Conservation (phyloP, 805 yeast species). For the Candida parachauliodes region DNA sequence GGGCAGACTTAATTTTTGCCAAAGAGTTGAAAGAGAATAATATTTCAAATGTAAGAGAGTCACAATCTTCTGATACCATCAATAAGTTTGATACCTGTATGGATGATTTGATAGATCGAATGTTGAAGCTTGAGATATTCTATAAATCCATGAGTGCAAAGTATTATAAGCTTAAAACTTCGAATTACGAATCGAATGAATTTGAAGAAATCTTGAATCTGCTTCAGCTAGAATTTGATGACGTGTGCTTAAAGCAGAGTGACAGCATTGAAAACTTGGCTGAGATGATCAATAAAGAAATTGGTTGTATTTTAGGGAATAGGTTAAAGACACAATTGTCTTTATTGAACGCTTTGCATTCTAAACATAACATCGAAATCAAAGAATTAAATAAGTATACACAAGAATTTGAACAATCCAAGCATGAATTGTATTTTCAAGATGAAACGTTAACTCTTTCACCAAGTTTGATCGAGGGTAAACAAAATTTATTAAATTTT, state of each 20-base stretch:
- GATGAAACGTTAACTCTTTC: constrained; percentile 32
- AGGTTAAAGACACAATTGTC: constrained; percentile 18
- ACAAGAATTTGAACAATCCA: constrained; percentile 1
- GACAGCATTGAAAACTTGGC: constrained; percentile 18
- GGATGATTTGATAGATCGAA: constrained; percentile 17
- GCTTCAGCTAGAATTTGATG: constrained; percentile 15
- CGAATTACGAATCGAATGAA: constrained; percentile 13
- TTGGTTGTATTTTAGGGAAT: constrained; percentile 16
- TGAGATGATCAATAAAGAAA: constrained; percentile 21
- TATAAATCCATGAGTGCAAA: constrained; percentile 14
- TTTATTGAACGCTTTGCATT: constrained; percentile 1
- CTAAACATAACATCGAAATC: constrained; percentile 1
- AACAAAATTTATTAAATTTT: constrained; percentile 21
- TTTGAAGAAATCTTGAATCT: constrained; percentile 12
- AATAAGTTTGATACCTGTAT: constrained; percentile 21
- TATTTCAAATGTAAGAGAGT: constrained; percentile 23
- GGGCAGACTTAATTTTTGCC: constrained; percentile 53
- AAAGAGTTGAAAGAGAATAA: constrained; percentile 41
- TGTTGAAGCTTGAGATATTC: constrained; percentile 16
- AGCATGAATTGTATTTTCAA: constrained; percentile 35
- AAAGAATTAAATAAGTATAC: constrained; percentile 7
- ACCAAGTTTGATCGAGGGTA: constrained; percentile 41
- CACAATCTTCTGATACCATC: constrained; percentile 20
- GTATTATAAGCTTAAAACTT: constrained; percentile 15
- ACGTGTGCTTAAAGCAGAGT: constrained; percentile 15